Evolutionary conservation across 148 eudicot genomes (phyloP).

Genomic region (Bassia scoparia): DNA sequence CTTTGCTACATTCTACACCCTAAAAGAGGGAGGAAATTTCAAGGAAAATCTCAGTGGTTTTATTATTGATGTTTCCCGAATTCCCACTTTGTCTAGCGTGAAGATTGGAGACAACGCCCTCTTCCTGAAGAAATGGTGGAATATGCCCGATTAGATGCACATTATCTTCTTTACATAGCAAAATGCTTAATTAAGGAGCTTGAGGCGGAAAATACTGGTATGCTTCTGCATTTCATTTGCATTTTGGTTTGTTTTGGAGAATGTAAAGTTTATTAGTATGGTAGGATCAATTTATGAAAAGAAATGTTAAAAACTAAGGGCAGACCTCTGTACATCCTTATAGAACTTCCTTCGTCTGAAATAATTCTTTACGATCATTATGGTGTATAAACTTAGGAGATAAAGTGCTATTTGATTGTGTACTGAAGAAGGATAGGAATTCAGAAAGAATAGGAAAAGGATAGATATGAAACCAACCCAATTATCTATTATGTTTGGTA

Average conservation of each 20-base stretch:
- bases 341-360: no score
- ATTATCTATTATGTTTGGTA: no score
- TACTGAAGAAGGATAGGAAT: no score
- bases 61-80: constrained; percentile 3
- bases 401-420: no score
- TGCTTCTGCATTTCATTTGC: constrained; percentile 4
- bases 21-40: not conserved
- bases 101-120: constrained; percentile 99
- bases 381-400: no score
- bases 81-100: constrained; percentile 45
- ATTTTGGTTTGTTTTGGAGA: not conserved
- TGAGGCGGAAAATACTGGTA: constrained; percentile 43
- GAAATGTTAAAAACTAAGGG: no score
- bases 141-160: constrained; percentile 89
- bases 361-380: no score
- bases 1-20: not conserved
- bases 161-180: constrained; percentile 80
- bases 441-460: no score
- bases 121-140: constrained; percentile 73
- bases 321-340: no score
- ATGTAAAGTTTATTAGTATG: not conserved
- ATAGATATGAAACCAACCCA: no score
- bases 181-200: constrained; percentile 73
- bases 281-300: not conserved
- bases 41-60: constrained; percentile 7